These are phyloP conservation scores for Trifolium subterraneum DNA, from an alignment of 306 rosid species.

Conservation along the genomic window DNA sequence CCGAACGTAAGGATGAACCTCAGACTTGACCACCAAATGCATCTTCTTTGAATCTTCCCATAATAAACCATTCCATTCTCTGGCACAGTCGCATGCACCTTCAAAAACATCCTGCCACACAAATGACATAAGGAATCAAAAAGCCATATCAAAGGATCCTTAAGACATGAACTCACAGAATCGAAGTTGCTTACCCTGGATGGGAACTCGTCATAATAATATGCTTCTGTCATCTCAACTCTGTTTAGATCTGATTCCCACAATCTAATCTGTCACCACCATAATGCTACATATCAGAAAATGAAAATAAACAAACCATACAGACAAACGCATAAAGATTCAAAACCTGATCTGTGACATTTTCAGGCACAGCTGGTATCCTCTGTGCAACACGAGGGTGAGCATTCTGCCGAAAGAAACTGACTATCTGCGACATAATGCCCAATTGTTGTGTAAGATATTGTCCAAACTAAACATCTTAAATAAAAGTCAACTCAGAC, in stretches of 20 bases:
- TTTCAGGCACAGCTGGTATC: slow-evolving; percentile 88
- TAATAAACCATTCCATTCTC: slow-evolving; percentile 80
- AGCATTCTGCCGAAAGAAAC: slow-evolving; percentile 92
- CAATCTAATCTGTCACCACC: slow-evolving; percentile 70
- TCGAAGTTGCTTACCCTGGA: slow-evolving; percentile 65
- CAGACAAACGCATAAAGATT: background rate
- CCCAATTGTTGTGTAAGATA: slow-evolving; percentile 21
- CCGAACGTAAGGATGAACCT: slow-evolving; percentile 68
- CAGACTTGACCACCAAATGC: slow-evolving; percentile 81
- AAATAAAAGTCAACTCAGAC: slow-evolving; percentile 17
- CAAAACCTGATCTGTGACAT: slow-evolving; percentile 92
- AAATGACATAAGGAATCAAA: slow-evolving; percentile 25
- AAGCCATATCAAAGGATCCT: background rate
- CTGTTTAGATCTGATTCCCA: slow-evolving; percentile 97
- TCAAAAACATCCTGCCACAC: slow-evolving; percentile 80
- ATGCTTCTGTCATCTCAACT: slow-evolving; percentile 75
- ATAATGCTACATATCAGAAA: slow-evolving; percentile 43
- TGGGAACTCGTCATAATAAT: slow-evolving; percentile 86
- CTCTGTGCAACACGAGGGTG: slow-evolving; percentile 93
- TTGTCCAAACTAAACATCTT: slow-evolving; percentile 13
- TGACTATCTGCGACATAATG: slow-evolving; percentile 65
- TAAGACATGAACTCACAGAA: slow-evolving; percentile 19
- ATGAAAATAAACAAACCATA: slow-evolving; percentile 10
- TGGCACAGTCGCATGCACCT: slow-evolving; percentile 84
- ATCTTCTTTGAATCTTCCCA: slow-evolving; percentile 92